Conservation (phyloP, 2,329 filamentous ascomycete genomes). For the Elsinoe necatrix region DNA sequence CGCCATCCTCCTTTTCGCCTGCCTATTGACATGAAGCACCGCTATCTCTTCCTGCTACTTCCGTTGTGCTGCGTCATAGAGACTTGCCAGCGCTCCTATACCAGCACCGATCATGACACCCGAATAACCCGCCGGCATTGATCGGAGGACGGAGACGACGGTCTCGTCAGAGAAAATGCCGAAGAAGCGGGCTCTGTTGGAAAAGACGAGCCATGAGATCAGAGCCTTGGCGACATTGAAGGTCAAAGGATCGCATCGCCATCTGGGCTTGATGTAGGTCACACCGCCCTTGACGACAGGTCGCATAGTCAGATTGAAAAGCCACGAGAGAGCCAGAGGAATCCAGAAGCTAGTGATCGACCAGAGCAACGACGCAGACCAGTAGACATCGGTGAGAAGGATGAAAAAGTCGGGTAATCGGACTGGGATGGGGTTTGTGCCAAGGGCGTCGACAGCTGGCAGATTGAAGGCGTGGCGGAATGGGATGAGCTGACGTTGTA, state of each 20-base stretch:
- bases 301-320: conserved; percentile 72
- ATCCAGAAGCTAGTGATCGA: conserved; percentile 57
- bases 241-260: conserved; percentile 71
- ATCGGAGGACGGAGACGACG: conserved; percentile 54
- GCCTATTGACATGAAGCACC: background rate
- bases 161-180: conserved; percentile 53
- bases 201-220: conserved; percentile 72
- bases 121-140: conserved; percentile 63
- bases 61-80: conserved; percentile 71
- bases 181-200: conserved; percentile 53
- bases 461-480: conserved; percentile 65
- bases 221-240: conserved; percentile 87
- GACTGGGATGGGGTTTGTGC: conserved; percentile 46
- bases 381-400: conserved; percentile 69
- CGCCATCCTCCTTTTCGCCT: background rate
- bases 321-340: conserved; percentile 69
- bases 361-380: conserved; percentile 66
- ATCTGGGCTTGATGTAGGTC: conserved; percentile 38
- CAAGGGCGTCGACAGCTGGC: conserved; percentile 51
- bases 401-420: conserved; percentile 73
- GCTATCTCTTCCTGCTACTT: conserved; percentile 26
- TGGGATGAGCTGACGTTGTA: conserved; percentile 63
- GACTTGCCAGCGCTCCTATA: conserved; percentile 58
- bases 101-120: conserved; percentile 60
- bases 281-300: conserved; percentile 39